Conservation (phyloP, 192 early-diverging fungal genomes). For the Coemansia sp. region DNA sequence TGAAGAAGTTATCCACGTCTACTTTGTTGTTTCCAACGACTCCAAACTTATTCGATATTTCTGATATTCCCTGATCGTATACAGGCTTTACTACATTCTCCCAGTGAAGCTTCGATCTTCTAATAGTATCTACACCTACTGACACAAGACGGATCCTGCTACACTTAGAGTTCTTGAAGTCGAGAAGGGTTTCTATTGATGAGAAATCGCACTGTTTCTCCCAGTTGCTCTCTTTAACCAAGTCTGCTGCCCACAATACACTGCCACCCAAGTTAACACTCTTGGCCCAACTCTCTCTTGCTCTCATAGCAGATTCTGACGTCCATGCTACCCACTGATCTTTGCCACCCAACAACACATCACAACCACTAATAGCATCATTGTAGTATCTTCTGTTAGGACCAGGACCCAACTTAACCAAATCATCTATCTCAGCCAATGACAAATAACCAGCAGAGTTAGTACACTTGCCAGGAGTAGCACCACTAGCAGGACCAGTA, state of each 20-base stretch:
- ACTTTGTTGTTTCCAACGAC: no score
- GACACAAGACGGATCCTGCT: no score
- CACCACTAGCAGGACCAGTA: conserved; percentile 20
- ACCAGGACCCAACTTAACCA: conserved; percentile 1
- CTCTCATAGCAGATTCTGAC: neutral
- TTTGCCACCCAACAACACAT: conserved; percentile 12
- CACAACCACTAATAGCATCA: conserved; percentile 11
- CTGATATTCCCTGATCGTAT: no score
- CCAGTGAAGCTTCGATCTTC: no score
- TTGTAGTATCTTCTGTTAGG: conserved; percentile 5
- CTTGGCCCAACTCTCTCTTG: conserved; percentile 3
- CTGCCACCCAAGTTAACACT: conserved; percentile 16
- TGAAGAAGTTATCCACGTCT: no score
- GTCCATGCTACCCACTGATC: conserved; percentile 27
- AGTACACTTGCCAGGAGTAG: conserved; percentile 23
- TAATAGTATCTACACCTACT: no score
- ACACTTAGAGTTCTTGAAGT: no score
- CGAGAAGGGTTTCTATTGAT: no score
- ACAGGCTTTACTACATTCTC: no score
- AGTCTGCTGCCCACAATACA: conserved; percentile 21
- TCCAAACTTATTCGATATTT: no score
- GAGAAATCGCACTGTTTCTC: no score
- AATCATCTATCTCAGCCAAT: conserved; percentile 16
- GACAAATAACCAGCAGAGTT: conserved; percentile 16
- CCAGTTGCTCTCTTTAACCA: neutral